Evolutionary conservation across 805 yeast species (phyloP), one percentile per base, ranked within the genome.

Genomic region (Metschnikowia chrysomelidarum): DNA sequence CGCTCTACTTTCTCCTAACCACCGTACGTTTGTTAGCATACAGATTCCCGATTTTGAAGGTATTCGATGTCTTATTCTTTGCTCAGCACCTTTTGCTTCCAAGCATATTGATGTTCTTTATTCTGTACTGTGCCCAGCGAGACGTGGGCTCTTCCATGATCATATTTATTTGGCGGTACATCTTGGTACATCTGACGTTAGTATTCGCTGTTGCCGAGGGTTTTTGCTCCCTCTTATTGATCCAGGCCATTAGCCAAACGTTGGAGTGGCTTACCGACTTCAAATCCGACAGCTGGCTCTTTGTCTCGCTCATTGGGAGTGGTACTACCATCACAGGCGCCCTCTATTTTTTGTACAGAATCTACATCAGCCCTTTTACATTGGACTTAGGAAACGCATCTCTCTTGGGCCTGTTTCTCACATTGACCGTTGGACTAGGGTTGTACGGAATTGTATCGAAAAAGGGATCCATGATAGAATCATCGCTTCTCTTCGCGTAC

Each of bases 201-300:
- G 67, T 86, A 29, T 91, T 93, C 60, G 86, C 96, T 0, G 70
- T 88, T 13, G 64, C 89, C 34, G 98, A 93, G 62, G 98, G 98
- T 2, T 81, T 93, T 49, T 94, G 96, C 60, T 80, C 96, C 1
- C 73, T 93, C 17, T 68, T 93, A 38, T 80, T 87, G n/a, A 87
- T 93, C 42, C 98, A 93, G 63, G 86, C 95, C 10, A 73, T 86
- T 26, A 96, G 98, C 7, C 88, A 88, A 50, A 78, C 86, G 7
- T 72, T 85, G 34, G 73, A 75, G 43, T 82, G 89, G 82, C 64
- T 87, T 28, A 76, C 80, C 15, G 57, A 58, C 12, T 56, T 54
- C 46, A 77, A 75, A 45, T 78, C 87, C 4, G 96, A 88, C 51
- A 64, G 78, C 21, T 85, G 95, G 89, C 75, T 85, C 32, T 80